These are phyloP conservation scores for Fomes fomentarius DNA, from an alignment of 1,284 basidiomycete genomes.

Conservation along the genomic window DNA sequence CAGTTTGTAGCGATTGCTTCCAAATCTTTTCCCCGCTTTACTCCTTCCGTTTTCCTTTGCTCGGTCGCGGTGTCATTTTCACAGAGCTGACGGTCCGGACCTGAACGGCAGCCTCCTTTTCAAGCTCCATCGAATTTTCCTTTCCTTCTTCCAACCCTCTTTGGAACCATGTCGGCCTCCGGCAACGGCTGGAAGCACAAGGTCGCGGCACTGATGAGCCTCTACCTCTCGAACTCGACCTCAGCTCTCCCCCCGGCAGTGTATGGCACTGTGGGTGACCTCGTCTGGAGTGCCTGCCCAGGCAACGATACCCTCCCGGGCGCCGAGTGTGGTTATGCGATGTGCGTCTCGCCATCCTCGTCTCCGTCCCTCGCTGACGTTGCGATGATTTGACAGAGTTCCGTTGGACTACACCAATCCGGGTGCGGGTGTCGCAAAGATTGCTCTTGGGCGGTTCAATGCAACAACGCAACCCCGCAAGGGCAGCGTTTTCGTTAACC, in stretches of 20 bases:
- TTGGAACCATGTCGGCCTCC: background rate
- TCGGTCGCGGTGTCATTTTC: no score
- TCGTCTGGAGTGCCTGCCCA: background rate
- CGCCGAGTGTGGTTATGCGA: conserved; percentile 23
- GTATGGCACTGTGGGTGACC: background rate
- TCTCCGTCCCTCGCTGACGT: background rate
- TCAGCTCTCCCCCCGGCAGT: background rate
- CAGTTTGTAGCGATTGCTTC: no score
- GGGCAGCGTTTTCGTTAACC: conserved; percentile 30
- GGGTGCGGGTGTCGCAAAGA: conserved; percentile 27
- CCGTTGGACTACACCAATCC: conserved; percentile 31
- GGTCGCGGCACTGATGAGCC: background rate
- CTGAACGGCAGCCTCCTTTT: no score
- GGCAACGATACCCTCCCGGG: background rate
- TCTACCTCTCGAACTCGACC: background rate
- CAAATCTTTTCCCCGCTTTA: no score
- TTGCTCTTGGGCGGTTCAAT: conserved; percentile 28
- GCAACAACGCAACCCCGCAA: conserved; percentile 23
- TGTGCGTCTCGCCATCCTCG: conserved; percentile 16
- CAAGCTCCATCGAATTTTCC: background rate
- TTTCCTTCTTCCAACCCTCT: background rate
- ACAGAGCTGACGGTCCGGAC: no score
- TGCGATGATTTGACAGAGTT: conserved; percentile 16
- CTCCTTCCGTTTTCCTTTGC: no score
- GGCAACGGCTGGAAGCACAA: background rate